These are phyloP conservation scores for Fusarium penzigii DNA, from an alignment of 2,329 filamentous ascomycete species.

Conservation along the genomic window DNA sequence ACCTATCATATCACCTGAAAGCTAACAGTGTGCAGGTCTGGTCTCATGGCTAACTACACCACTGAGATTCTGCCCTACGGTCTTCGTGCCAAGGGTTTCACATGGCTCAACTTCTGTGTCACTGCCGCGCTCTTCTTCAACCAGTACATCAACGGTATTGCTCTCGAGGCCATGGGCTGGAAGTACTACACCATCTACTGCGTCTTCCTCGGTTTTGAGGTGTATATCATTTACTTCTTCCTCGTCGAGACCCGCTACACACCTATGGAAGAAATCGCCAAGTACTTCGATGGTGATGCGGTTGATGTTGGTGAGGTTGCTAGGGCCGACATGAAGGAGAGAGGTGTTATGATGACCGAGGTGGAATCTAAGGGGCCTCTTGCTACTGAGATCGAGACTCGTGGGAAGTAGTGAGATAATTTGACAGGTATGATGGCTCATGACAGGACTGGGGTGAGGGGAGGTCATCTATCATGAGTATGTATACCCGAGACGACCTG, in stretches of 20 bases:
- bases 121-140: slow-evolving; percentile 19
- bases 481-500: too few relatives aligned
- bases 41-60: too few relatives aligned
- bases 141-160: slow-evolving; percentile 20
- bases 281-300: too few relatives aligned
- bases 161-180: slow-evolving; percentile 14
- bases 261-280: slow-evolving; percentile 10
- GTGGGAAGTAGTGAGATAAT: too few relatives aligned
- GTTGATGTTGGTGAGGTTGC: slow-evolving; percentile 10
- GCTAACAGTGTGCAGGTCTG: too few relatives aligned
- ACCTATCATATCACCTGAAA: too few relatives aligned
- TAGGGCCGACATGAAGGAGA: slow-evolving; percentile 9
- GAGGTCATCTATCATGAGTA: too few relatives aligned
- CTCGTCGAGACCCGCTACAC: slow-evolving; percentile 8
- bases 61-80: slow-evolving; percentile 30
- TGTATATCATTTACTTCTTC: slow-evolving; percentile 14
- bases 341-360: too few relatives aligned
- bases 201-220: slow-evolving; percentile 9
- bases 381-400: too few relatives aligned
- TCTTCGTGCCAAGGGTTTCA: slow-evolving; percentile 21
- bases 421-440: too few relatives aligned
- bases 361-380: too few relatives aligned
- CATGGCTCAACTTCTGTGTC: slow-evolving; percentile 19
- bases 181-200: slow-evolving; percentile 21
- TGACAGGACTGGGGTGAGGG: too few relatives aligned